Conservation (phyloP, 352 stramenopile species). For the Pythium aristosporum region DNA sequence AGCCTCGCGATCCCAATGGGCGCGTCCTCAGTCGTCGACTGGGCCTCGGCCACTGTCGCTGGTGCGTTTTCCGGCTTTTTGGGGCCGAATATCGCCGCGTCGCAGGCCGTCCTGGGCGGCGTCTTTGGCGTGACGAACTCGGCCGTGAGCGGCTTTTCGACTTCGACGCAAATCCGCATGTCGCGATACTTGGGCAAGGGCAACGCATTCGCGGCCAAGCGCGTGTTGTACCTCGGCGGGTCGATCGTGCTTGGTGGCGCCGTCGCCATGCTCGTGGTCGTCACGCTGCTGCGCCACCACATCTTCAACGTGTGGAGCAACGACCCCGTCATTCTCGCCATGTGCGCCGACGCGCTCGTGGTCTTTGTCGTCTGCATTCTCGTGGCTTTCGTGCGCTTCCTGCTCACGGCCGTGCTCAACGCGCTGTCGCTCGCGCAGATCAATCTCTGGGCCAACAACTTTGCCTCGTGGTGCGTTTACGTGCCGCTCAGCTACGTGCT, state of each 20-base stretch:
- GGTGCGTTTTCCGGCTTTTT: slow-evolving; percentile 47
- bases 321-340: slow-evolving; percentile 41
- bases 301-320: slow-evolving; percentile 50
- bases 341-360: slow-evolving; percentile 39
- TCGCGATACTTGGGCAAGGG: slow-evolving; percentile 49
- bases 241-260: slow-evolving; percentile 38
- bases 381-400: slow-evolving; percentile 50
- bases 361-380: slow-evolving; percentile 57
- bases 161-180: slow-evolving; percentile 52
- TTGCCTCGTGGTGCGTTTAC: slow-evolving; percentile 49
- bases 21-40: slow-evolving; percentile 48
- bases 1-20: slow-evolving; percentile 49
- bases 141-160: slow-evolving; percentile 46
- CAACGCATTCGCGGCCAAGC: slow-evolving; percentile 42
- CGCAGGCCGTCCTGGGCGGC: slow-evolving; percentile 40
- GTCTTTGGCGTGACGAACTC: slow-evolving; percentile 52
- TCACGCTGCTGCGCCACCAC: slow-evolving; percentile 36
- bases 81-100: slow-evolving; percentile 45
- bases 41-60: slow-evolving; percentile 42
- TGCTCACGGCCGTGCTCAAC: slow-evolving; percentile 46
- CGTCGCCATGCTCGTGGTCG: slow-evolving; percentile 35
- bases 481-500: slow-evolving; percentile 48
- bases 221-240: slow-evolving; percentile 39
- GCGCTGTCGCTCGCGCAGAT: slow-evolving; percentile 44
- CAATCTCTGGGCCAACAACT: slow-evolving; percentile 53